Evolutionary conservation across 495 filamentous ascomycete genomes (phyloP).

Genomic region (Bacidia gigantensis): DNA sequence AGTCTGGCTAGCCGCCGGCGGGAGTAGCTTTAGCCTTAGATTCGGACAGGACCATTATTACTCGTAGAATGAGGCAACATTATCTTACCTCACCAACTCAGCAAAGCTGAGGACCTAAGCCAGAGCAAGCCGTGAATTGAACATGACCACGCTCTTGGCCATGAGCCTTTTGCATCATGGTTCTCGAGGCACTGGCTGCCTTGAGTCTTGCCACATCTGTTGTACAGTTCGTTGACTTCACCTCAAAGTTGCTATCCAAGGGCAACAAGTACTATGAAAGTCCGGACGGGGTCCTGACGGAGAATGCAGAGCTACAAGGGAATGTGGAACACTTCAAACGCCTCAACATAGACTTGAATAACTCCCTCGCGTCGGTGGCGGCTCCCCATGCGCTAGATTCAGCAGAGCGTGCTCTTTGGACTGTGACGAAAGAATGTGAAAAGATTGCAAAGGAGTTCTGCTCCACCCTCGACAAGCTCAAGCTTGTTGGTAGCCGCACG

Average conservation of each 20-base stretch:
- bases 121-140: too few relatives aligned
- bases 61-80: too few relatives aligned
- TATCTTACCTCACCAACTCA: too few relatives aligned
- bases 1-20: too few relatives aligned
- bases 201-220: constrained; percentile 15
- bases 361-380: neutral
- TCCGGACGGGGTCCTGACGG: constrained; percentile 4
- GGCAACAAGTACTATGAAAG: constrained; percentile 10
- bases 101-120: too few relatives aligned
- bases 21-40: too few relatives aligned
- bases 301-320: constrained; percentile 3
- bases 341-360: neutral
- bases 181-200: constrained; percentile 4
- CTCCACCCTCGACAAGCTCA: neutral
- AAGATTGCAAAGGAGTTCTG: neutral
- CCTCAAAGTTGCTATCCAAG: constrained; percentile 11
- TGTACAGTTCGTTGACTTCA: constrained; percentile 18
- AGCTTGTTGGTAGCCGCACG: neutral
- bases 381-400: neutral
- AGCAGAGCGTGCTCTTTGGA: neutral
- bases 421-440: constrained; percentile 3
- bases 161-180: neutral
- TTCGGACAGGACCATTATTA: too few relatives aligned
- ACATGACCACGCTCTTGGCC: too few relatives aligned
- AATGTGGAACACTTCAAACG: neutral